A percentile compares a stretch with the other conserved stretches of the same genome.
These are phyloP conservation scores for Ogataea polymorpha DNA, from an alignment of 805 yeast genomes.

Conservation along the genomic window DNA sequence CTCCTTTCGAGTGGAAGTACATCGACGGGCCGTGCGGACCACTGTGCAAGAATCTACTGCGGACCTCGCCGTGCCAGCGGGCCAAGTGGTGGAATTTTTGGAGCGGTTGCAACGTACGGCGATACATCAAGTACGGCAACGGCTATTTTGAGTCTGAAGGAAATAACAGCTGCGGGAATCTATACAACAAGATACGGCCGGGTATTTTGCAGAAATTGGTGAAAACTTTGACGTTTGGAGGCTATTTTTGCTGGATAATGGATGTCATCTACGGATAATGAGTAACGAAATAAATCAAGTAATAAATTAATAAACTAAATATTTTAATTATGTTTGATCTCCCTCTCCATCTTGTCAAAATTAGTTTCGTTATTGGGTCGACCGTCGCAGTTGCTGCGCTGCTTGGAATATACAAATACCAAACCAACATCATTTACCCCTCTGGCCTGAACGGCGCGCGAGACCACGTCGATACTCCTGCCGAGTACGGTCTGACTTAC, in stretches of 20 bases:
- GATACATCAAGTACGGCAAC: constrained; percentile 72
- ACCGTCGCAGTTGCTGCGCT: constrained; percentile 44
- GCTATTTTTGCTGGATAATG: constrained; percentile 41
- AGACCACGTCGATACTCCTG: constrained; percentile 75
- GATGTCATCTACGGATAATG: constrained; percentile 40
- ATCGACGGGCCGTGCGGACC: constrained; percentile 96
- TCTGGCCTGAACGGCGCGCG: constrained; percentile 73
- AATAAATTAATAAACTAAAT: background rate
- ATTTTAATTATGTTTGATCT: background rate
- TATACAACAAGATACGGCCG: constrained; percentile 25
- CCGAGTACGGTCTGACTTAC: constrained; percentile 59
- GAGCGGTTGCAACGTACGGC: constrained; percentile 76
- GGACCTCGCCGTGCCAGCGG: constrained; percentile 76
- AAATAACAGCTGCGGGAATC: constrained; percentile 66
- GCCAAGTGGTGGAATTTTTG: constrained; percentile 92
- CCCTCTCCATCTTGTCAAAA: constrained; percentile 26
- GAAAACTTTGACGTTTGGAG: constrained; percentile 41
- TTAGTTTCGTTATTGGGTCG: constrained; percentile 42
- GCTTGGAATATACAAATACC: constrained; percentile 57
- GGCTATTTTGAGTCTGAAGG: constrained; percentile 84
- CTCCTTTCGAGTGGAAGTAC: constrained; percentile 84
- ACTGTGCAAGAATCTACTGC: constrained; percentile 64
- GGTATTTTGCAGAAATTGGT: constrained; percentile 30
- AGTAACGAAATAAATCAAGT: background rate
- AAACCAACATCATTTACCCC: constrained; percentile 76